Conservation (phyloP, 108 stramenopile species). For the Nannochloropsis gaditana region DNA sequence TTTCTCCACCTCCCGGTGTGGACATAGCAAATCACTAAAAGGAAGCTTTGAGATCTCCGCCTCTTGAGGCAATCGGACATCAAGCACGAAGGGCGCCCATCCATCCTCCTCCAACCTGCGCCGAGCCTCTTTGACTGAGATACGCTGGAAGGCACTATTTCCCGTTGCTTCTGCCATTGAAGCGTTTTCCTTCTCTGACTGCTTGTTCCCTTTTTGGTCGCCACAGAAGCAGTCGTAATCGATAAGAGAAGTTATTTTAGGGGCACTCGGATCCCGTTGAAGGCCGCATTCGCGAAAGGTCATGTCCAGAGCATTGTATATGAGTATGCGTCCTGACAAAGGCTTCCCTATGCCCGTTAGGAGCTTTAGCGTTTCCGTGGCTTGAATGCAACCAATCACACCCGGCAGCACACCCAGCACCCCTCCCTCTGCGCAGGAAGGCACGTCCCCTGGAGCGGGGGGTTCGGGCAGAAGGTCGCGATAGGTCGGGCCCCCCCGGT, state of each 20-base stretch:
- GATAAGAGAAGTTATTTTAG: slow-evolving; percentile 60
- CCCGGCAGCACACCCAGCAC: slow-evolving; percentile 86
- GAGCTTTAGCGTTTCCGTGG: slow-evolving; percentile 77
- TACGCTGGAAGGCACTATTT: slow-evolving; percentile 53
- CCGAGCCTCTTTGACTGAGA: slow-evolving; percentile 65
- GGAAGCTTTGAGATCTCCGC: slow-evolving; percentile 83
- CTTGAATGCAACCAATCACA: slow-evolving; percentile 88
- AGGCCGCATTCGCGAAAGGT: slow-evolving; percentile 67
- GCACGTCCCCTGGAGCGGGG: slow-evolving; percentile 82
- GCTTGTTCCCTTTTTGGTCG: slow-evolving; percentile 58
- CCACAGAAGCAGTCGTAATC: slow-evolving; percentile 79
- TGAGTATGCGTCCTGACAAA: slow-evolving; percentile 62
- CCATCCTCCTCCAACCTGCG: slow-evolving; percentile 62
- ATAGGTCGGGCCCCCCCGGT: slow-evolving; percentile 68
- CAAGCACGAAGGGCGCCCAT: slow-evolving; percentile 86
- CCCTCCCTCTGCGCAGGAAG: slow-evolving; percentile 88
- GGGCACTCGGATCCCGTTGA: slow-evolving; percentile 48
- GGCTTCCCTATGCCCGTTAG: slow-evolving; percentile 45
- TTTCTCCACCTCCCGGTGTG: slow-evolving; percentile 66
- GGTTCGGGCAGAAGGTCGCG: slow-evolving; percentile 76
- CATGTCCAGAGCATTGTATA: slow-evolving; percentile 72
- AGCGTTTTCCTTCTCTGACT: background rate
- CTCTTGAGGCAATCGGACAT: slow-evolving; percentile 79
- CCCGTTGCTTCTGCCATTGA: background rate
- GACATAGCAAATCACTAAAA: slow-evolving; percentile 73